phyloP scores from a whole-genome alignment of 164 flowering plant genomes.

The Magnolia changhungtana region DNA sequence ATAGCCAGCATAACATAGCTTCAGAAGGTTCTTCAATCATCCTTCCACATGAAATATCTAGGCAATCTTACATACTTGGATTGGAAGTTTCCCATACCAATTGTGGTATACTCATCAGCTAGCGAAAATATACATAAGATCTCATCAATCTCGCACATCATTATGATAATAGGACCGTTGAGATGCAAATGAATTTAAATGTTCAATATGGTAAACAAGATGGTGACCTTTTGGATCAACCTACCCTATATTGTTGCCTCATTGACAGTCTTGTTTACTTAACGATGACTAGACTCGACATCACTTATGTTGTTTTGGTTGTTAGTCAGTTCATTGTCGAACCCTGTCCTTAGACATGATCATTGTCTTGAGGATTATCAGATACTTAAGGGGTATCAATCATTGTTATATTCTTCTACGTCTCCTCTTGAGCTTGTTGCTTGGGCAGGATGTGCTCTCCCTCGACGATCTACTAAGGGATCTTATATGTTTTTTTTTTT shows the following conservation, averaged over 20 bases:
- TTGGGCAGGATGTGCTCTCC: neutral
- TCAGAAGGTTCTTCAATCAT: too few relatives aligned
- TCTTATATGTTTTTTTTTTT: too few relatives aligned
- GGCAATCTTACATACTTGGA: too few relatives aligned
- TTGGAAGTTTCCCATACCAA: neutral
- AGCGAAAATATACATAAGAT: neutral
- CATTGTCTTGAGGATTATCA: neutral
- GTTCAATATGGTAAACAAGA: neutral
- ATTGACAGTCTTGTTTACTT: neutral
- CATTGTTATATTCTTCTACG: neutral
- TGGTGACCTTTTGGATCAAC: neutral
- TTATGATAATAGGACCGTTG: neutral
- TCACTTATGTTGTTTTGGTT: neutral
- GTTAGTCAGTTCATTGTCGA: neutral
- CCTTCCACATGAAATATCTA: too few relatives aligned
- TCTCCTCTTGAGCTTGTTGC: neutral
- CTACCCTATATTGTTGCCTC: neutral
- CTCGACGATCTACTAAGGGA: neutral
- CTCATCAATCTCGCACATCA: neutral
- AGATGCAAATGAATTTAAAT: neutral
- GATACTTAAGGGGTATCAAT: neutral
- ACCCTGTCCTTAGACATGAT: neutral
- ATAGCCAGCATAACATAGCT: too few relatives aligned
- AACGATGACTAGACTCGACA: neutral
- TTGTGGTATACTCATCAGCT: neutral